A percentile compares a stretch with the other conserved stretches of the same genome.
These are phyloP conservation scores for Botrytis hyacinthi DNA, from an alignment of 2,329 filamentous ascomycete genomes.

Conservation along the genomic window DNA sequence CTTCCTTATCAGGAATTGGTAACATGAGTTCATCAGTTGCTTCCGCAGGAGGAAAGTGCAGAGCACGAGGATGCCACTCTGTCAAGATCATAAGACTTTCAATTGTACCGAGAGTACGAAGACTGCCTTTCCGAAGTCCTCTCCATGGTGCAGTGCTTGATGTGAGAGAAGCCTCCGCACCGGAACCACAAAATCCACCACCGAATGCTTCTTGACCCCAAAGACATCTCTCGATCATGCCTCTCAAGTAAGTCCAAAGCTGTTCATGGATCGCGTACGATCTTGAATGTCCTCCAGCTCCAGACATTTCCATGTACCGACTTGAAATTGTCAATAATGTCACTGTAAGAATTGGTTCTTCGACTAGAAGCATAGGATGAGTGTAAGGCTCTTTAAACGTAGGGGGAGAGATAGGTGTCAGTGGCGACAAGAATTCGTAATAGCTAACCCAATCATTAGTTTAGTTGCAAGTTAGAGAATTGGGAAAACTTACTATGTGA, in stretches of 20 bases:
- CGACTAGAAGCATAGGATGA: constrained; percentile 75
- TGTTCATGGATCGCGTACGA: constrained; percentile 93
- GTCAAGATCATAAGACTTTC: constrained; percentile 92
- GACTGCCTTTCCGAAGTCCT: constrained; percentile 70
- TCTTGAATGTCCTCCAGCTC: constrained; percentile 77
- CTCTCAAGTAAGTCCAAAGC: constrained; percentile 88
- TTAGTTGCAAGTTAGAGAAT: neutral
- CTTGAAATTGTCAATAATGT: constrained; percentile 90
- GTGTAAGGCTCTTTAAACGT: constrained; percentile 82
- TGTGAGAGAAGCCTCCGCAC: constrained; percentile 56
- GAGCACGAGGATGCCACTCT: constrained; percentile 92
- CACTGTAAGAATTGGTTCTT: constrained; percentile 90
- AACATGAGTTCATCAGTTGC: constrained; percentile 67
- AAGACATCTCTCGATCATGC: constrained; percentile 92
- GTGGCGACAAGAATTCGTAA: constrained; percentile 83
- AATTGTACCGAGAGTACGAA: constrained; percentile 88
- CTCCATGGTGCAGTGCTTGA: constrained; percentile 70
- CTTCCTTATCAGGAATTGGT: constrained; percentile 53
- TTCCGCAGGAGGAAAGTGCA: constrained; percentile 89
- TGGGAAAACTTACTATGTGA: constrained; percentile 69
- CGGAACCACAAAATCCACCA: constrained; percentile 77
- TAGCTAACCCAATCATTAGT: constrained; percentile 56
- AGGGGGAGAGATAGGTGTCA: constrained; percentile 90
- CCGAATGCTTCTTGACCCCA: constrained; percentile 97
- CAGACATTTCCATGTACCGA: constrained; percentile 76